Percentiles rank a stretch among this genome's conserved stretches.
These are phyloP conservation scores for Hirschioporus abietinus DNA, from an alignment of 768 basidiomycete genomes.

Conservation along the genomic window DNA sequence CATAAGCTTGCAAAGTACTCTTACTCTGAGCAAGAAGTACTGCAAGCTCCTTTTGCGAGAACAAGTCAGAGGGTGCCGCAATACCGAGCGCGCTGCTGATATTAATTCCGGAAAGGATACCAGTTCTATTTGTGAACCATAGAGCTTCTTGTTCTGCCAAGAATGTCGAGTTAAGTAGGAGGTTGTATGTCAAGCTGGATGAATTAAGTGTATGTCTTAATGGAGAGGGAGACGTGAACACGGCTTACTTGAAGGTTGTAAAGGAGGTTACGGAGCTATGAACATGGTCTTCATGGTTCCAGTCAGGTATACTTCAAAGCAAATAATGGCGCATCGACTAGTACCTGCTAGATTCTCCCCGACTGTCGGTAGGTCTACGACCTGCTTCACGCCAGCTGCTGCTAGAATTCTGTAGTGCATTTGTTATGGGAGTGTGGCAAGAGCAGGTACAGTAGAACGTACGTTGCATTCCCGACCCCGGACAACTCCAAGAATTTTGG, in stretches of 20 bases:
- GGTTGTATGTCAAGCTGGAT: neutral
- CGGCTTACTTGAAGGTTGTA: conserved; percentile 9
- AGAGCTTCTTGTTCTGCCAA: conserved; percentile 9
- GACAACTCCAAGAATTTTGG: conserved; percentile 37
- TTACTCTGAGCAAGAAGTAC: conserved; percentile 4
- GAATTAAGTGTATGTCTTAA: neutral
- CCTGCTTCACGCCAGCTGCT: conserved; percentile 6
- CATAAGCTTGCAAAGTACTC: neutral
- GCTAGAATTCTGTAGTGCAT: neutral
- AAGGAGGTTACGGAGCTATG: conserved; percentile 12
- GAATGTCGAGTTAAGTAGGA: conserved; percentile 4
- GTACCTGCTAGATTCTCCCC: conserved; percentile 16
- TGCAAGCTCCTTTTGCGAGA: conserved; percentile 1
- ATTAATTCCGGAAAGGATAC: conserved; percentile 7
- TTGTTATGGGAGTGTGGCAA: neutral
- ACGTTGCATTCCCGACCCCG: conserved; percentile 31
- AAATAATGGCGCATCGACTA: neutral
- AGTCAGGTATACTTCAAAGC: too few species aligned
- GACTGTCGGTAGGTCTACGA: conserved; percentile 36
- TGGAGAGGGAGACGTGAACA: neutral
- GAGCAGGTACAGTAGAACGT: neutral
- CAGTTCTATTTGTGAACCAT: conserved; percentile 12
- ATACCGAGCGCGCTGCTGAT: conserved; percentile 8
- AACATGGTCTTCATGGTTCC: conserved; percentile 9
- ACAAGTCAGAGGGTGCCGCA: conserved; percentile 10